phyloP scores from a whole-genome alignment of 371 early-diverging fungal species.

The Mucor saturninus region DNA sequence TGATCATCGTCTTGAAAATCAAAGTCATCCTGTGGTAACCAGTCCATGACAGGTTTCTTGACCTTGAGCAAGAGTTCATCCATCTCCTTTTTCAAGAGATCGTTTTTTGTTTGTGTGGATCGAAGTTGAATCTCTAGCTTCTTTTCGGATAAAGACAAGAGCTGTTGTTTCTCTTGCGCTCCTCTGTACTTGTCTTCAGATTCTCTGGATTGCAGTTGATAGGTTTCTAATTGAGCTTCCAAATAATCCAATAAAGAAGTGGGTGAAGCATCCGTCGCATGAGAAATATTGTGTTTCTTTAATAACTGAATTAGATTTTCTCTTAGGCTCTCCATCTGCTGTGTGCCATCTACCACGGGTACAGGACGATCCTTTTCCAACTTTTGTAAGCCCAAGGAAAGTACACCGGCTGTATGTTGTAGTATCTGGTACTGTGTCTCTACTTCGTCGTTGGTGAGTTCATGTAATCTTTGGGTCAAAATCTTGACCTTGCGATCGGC shows the following conservation, averaged over 20 bases:
- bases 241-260: conserved; percentile 10
- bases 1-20: conserved; percentile 14
- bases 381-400: conserved; percentile 55
- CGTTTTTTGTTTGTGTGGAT: conserved; percentile 34
- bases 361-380: conserved; percentile 26
- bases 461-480: conserved; percentile 70
- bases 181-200: conserved; percentile 28
- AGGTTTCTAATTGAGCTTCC: conserved; percentile 29
- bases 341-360: no score
- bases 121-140: conserved; percentile 40
- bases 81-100: conserved; percentile 22
- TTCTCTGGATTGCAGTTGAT: conserved; percentile 23
- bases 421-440: conserved; percentile 69
- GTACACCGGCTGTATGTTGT: conserved; percentile 72
- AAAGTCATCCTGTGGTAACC: conserved; percentile 7
- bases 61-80: conserved; percentile 3
- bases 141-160: conserved; percentile 34
- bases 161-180: conserved; percentile 25
- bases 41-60: neutral
- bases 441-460: conserved; percentile 60
- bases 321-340: no score
- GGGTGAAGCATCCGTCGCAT: no score
- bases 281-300: no score
- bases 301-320: no score
- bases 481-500: conserved; percentile 72